Conservation (phyloP, 2,329 filamentous ascomycete species). For the Fusarium heterosporum region DNA sequence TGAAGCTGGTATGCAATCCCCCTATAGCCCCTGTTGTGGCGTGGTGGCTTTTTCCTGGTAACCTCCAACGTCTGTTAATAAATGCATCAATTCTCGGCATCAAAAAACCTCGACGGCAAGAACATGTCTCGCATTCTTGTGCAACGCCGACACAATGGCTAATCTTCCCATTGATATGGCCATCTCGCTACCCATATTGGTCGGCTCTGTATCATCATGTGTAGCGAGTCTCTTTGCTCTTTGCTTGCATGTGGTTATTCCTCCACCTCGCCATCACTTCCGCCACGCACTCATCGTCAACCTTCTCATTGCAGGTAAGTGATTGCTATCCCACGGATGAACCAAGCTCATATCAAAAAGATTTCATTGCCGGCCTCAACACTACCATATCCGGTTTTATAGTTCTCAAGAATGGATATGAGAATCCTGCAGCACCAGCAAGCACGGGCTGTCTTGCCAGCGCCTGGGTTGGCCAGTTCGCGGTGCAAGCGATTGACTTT, state of each 20-base stretch:
- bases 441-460: background rate
- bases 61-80: too few relatives aligned
- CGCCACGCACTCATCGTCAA: conserved; percentile 7
- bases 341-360: background rate
- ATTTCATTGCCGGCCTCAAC: conserved; percentile 1
- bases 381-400: background rate
- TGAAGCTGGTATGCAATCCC: too few relatives aligned
- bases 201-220: background rate
- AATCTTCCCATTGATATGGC: background rate
- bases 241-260: conserved; percentile 3
- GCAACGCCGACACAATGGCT: background rate
- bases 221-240: background rate
- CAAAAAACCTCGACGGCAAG: too few relatives aligned
- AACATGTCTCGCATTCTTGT: too few relatives aligned
- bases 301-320: conserved; percentile 6
- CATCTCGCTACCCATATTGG: background rate
- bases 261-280: background rate
- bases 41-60: too few relatives aligned
- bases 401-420: background rate
- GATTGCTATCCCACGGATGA: accelerated
- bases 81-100: too few relatives aligned
- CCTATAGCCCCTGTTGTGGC: too few relatives aligned
- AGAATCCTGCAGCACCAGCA: background rate
- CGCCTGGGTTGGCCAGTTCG: conserved; percentile 9
- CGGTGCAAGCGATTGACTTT: background rate